These are phyloP conservation scores for Metschnikowia lochheadii DNA, from an alignment of 805 yeast genomes.

Conservation along the genomic window DNA sequence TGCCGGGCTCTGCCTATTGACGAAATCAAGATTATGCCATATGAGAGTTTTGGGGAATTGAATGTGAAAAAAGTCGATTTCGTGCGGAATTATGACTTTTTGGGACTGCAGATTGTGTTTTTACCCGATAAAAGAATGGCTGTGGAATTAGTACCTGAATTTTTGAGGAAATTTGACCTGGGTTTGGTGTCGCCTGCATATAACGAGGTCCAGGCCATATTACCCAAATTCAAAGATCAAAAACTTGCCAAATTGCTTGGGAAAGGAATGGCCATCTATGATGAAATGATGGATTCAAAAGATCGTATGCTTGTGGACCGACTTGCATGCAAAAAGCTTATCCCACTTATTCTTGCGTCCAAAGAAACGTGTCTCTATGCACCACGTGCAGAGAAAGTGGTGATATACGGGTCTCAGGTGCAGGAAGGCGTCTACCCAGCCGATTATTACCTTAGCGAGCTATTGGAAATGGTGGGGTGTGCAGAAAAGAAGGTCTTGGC, in stretches of 20 bases:
- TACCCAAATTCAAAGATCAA: slow-evolving; percentile 6
- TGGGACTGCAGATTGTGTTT: slow-evolving; percentile 37
- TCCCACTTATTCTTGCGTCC: slow-evolving; percentile 58
- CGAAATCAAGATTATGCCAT: slow-evolving; percentile 50
- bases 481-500: slow-evolving; percentile 41
- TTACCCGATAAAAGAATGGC: slow-evolving; percentile 46
- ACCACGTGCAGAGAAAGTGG: slow-evolving; percentile 53
- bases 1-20: slow-evolving; percentile 55
- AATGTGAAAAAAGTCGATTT: slow-evolving; percentile 3
- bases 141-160: slow-evolving; percentile 4
- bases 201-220: neutral
- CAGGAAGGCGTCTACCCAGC: slow-evolving; percentile 42
- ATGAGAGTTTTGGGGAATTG: slow-evolving; percentile 3
- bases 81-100: neutral
- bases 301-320: slow-evolving; percentile 57
- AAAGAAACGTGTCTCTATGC: slow-evolving; percentile 49
- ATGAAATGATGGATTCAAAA: slow-evolving; percentile 49
- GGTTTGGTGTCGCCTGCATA: neutral
- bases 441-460: slow-evolving; percentile 61
- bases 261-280: slow-evolving; percentile 63
- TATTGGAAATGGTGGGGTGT: slow-evolving; percentile 61
- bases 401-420: slow-evolving; percentile 66
- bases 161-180: slow-evolving; percentile 5
- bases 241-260: slow-evolving; percentile 7
- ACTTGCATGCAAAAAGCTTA: slow-evolving; percentile 45